Base-by-base conservation (phyloP, 2,329 filamentous ascomycete genomes). In the Monilinia aucupariae region DNA sequence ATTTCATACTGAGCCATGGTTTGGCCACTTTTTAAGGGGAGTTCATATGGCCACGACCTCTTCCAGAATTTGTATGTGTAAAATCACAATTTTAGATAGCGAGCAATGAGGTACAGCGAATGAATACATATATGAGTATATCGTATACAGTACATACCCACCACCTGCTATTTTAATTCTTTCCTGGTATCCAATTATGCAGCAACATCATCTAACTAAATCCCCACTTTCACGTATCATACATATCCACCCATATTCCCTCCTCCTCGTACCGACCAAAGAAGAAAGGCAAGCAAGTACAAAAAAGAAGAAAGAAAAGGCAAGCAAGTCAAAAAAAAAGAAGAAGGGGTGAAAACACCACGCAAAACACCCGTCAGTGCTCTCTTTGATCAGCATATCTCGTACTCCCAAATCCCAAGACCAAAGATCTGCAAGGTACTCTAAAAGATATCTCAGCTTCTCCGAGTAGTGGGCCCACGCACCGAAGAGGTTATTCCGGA, bases 341-440 rank as follows among this genome's bases (percentile, higher is more conserved):
- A n/a, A n/a, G n/a, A n/a, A n/a, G n/a, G n/a, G n/a, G n/a, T n/a
- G 4, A 41, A 9, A 50, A 49, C 4, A 6, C 13, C 13, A 32
- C 32, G n/a, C 47, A 51, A 30, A 52, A 34, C 41, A 52, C 65
- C 64, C 68, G 68, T 73, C 71, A 69, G 71, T 68, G 71, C 71
- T 73, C 71, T 73, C 71, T 73, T 73, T 72, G 64, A 63, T 72
- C 70, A 68, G 67, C 71, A 72, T 69, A 56, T 43, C 48, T 22
- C 61, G 59, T 32, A 43, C 32, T 64, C 17, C 22, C 25, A 30
- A 20, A 49, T 49, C 25, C 6, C 17, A 49, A 20, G 45, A 50
- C 25, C 6, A 30, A 49, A 20, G 45, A 50, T 32, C 15, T 12
- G 12, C 22, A 58, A 58, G 54, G n/a, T n/a, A n/a, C n/a, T n/a